phyloP scores from a whole-genome alignment of 1,284 basidiomycete genomes.

The Caloboletus inedulis region DNA sequence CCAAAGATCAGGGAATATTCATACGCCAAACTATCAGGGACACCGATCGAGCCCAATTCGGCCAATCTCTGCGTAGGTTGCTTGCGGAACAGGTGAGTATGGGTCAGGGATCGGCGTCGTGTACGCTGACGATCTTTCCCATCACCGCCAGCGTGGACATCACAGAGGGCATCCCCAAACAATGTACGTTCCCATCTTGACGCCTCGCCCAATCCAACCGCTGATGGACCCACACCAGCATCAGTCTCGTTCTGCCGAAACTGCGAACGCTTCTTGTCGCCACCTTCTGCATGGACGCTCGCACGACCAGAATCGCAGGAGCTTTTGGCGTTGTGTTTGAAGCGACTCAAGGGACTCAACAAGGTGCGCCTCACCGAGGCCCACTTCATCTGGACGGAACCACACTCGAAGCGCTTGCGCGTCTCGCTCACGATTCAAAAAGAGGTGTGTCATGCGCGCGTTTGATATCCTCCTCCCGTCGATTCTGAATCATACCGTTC shows the following conservation, averaged over 20 bases:
- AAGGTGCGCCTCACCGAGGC: constrained; percentile 97
- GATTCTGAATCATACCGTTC: not conserved
- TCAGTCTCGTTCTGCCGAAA: constrained; percentile 93
- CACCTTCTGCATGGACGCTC: constrained; percentile 84
- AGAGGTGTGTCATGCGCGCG: constrained; percentile 58
- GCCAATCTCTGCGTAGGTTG: constrained; percentile 96
- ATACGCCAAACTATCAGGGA: constrained; percentile 48
- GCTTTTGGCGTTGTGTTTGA: constrained; percentile 85
- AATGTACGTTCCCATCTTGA: constrained; percentile 49
- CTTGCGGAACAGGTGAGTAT: constrained; percentile 75
- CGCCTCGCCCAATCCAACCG: not conserved
- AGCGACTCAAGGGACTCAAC: constrained; percentile 91
- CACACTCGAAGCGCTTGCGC: constrained; percentile 90
- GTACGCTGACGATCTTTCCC: constrained; percentile 2
- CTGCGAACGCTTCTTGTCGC: constrained; percentile 94
- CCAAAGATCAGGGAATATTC: constrained; percentile 3
- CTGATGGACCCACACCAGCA: constrained; percentile 43
- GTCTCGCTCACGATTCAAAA: constrained; percentile 96
- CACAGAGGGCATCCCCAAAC: constrained; percentile 97
- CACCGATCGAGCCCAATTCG: constrained; percentile 93
- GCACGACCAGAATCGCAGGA: constrained; percentile 92
- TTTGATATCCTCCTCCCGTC: not conserved
- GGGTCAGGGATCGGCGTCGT: not conserved
- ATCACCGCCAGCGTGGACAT: constrained; percentile 75
- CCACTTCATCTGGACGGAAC: constrained; percentile 99